phyloP scores from a whole-genome alignment of 805 yeast species.

The Ogataea minuta region DNA sequence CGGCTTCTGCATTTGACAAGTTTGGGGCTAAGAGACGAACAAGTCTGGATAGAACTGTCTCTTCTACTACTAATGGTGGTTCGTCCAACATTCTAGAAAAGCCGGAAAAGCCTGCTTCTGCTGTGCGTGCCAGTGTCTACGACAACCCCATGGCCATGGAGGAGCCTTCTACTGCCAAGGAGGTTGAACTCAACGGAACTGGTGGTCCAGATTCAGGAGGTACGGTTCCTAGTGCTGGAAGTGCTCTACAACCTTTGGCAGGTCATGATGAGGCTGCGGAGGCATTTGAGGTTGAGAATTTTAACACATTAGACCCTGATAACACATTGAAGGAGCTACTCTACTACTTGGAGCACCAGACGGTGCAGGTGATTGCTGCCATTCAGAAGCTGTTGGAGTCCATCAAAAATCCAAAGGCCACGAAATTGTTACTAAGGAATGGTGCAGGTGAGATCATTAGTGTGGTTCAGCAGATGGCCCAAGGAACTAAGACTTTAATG shows the following conservation, averaged over 20 bases:
- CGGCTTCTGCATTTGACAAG: constrained; percentile 29
- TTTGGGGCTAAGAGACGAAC: constrained; percentile 32
- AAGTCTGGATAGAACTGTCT: constrained; percentile 6
- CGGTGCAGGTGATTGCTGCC: constrained; percentile 85
- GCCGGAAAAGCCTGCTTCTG: background rate
- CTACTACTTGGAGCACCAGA: constrained; percentile 86
- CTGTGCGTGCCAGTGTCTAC: constrained; percentile 7
- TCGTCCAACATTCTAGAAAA: background rate
- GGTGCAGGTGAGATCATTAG: constrained; percentile 74
- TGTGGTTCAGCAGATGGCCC: constrained; percentile 84
- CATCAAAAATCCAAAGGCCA: constrained; percentile 72
- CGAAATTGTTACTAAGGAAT: constrained; percentile 67
- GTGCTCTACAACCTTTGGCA: constrained; percentile 17
- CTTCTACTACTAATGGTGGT: constrained; percentile 9
- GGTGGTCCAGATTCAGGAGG: constrained; percentile 13
- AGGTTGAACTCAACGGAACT: background rate
- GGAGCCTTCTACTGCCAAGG: constrained; percentile 1
- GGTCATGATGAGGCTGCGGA: constrained; percentile 22
- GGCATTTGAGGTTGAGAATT: constrained; percentile 64
- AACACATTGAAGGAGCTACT: constrained; percentile 82
- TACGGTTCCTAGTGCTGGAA: constrained; percentile 26
- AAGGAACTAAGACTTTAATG: constrained; percentile 85
- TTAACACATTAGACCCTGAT: constrained; percentile 84
- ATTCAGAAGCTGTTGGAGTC: constrained; percentile 79
- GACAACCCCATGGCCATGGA: constrained; percentile 13